Percentiles rank a stretch among this genome's conserved stretches.
These are phyloP conservation scores for Malus asiatica DNA, from an alignment of 306 rosid genomes.

Conservation along the genomic window DNA sequence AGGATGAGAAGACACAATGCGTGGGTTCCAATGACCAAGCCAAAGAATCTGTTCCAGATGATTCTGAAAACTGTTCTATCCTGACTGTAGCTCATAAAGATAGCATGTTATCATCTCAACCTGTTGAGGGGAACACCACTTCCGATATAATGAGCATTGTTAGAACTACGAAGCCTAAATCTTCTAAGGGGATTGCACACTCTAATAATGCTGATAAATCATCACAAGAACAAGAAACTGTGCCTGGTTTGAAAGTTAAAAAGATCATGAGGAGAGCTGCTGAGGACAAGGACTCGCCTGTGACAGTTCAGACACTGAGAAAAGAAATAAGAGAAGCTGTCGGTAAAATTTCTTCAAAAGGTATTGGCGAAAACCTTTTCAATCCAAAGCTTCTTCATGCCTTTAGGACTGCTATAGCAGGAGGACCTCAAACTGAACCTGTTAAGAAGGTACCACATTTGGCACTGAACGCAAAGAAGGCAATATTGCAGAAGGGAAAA, in stretches of 20 bases:
- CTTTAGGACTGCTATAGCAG: constrained; percentile 77
- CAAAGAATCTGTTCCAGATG: constrained; percentile 28
- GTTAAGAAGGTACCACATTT: constrained; percentile 48
- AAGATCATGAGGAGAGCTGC: constrained; percentile 89
- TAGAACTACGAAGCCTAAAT: constrained; percentile 46
- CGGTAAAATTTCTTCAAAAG: constrained; percentile 56
- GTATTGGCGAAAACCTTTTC: constrained; percentile 59
- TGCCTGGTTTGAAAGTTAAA: constrained; percentile 80
- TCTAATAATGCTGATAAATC: constrained; percentile 31
- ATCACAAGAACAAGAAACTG: constrained; percentile 41
- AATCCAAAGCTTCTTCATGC: constrained; percentile 95
- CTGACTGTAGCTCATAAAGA: constrained; percentile 20
- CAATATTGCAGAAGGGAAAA: constrained; percentile 80
- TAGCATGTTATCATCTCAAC: constrained; percentile 23
- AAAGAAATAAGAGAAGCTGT: constrained; percentile 90
- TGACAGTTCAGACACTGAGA: constrained; percentile 68
- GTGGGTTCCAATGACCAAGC: constrained; percentile 18
- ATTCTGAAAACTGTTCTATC: constrained; percentile 20
- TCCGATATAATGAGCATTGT: constrained; percentile 72
- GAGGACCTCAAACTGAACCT: constrained; percentile 68
- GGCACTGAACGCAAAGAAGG: constrained; percentile 67
- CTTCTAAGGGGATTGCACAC: constrained; percentile 32
- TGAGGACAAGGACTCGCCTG: constrained; percentile 66
- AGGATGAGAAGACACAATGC: constrained; percentile 32
- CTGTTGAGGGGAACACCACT: constrained; percentile 25